These are phyloP conservation scores for Penicillium sp. DNA, from an alignment of 2,329 filamentous ascomycete genomes.

Conservation along the genomic window DNA sequence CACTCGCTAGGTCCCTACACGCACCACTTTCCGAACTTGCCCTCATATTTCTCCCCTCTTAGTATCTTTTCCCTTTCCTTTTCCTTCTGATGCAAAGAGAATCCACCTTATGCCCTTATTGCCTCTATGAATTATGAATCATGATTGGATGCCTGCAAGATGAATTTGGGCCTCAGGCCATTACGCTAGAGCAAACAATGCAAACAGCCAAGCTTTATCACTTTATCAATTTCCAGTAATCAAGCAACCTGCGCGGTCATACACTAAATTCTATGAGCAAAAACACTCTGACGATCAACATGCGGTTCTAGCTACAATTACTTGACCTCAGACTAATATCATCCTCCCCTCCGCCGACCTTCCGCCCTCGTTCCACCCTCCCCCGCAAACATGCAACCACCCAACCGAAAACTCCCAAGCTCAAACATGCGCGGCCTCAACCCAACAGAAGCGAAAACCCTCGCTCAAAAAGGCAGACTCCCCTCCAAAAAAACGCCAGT, in stretches of 20 bases:
- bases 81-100: not conserved
- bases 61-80: too few species aligned
- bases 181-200: conserved; percentile 22
- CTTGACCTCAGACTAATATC: not conserved
- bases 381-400: conserved; percentile 17
- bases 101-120: not conserved
- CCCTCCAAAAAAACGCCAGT: conserved; percentile 6
- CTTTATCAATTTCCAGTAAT: conserved; percentile 9
- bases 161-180: not conserved
- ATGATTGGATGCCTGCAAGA: not conserved
- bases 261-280: not conserved
- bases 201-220: conserved; percentile 25
- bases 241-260: not conserved
- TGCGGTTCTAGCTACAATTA: not conserved
- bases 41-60: not conserved
- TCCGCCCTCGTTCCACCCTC: not conserved
- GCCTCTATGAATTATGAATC: conserved; percentile 5
- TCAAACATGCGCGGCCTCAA: conserved; percentile 31
- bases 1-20: not conserved
- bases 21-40: not conserved
- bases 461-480: conserved; percentile 11
- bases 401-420: conserved; percentile 15
- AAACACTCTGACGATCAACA: not conserved
- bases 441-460: conserved; percentile 28
- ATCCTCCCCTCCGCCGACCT: not conserved